Evolutionary conservation across 345 rosid genomes (phyloP).

Genomic region (Brassica incana): DNA sequence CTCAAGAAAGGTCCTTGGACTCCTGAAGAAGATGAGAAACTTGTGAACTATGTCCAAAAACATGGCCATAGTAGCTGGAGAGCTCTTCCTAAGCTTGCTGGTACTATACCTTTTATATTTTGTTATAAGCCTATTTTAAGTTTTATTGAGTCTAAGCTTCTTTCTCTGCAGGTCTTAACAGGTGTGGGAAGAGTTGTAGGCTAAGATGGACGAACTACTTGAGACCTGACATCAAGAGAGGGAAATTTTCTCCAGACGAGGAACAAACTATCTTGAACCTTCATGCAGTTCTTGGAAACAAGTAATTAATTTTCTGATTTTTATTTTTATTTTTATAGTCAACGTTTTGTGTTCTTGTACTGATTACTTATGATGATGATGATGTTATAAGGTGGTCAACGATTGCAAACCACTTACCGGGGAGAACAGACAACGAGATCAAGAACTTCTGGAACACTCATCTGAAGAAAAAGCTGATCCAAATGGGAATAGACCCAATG

Average conservation of each 20-base stretch:
- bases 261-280: constrained; percentile 76
- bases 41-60: constrained; percentile 55
- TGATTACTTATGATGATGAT: constrained; percentile 1
- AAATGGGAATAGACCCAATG: constrained; percentile 79
- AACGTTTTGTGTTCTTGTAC: constrained; percentile 26
- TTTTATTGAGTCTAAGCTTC: constrained; percentile 3
- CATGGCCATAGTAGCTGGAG: constrained; percentile 96
- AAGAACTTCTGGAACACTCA: constrained; percentile 87
- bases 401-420: constrained; percentile 71
- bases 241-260: constrained; percentile 78
- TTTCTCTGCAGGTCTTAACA: constrained; percentile 55
- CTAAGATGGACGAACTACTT: constrained; percentile 85
- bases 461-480: constrained; percentile 74
- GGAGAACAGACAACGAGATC: constrained; percentile 76
- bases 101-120: constrained; percentile 19
- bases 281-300: constrained; percentile 82
- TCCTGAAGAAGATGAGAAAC: constrained; percentile 79
- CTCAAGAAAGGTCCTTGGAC: constrained; percentile 95
- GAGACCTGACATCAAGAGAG: constrained; percentile 84
- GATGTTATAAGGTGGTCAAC: constrained; percentile 68
- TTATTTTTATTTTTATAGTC: neutral
- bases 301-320: constrained; percentile 49
- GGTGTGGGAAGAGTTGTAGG: constrained; percentile 88
- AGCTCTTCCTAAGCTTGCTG: constrained; percentile 86
- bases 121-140: neutral